Evolutionary conservation across 768 basidiomycete genomes (phyloP), one percentile per base, ranked within the genome.

Genomic region (Suillus brevipes): DNA sequence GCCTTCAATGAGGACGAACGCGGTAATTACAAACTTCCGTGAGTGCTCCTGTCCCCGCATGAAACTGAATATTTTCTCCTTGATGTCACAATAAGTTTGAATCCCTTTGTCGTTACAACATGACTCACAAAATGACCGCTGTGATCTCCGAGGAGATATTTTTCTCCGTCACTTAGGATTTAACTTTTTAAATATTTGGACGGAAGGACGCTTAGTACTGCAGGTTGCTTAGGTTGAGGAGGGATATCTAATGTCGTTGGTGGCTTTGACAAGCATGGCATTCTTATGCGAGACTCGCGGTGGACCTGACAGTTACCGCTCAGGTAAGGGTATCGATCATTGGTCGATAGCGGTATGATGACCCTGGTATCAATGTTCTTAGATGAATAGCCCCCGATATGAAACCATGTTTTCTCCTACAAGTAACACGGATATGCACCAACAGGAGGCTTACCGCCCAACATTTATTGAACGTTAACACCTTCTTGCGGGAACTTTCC

Each of bases 11-110:
- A 58, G 57, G 57, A 56, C 36, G 3, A 40, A 16, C 38, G 25
- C 57, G 57, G 57, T 59, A 59, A 59, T 59, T 59, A 58, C 57
- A 42, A 42, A 0, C 57, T 59, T 25, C 38, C 25, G 25, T 59
- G 38, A 25, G 57, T 59, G 18, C 38, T 59, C 25, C 38, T 40
- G 16, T 31, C 37, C 31, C 13, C 23, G 37, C 23, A 16, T 25
- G 57, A 40, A 59, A 42, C 16, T 7, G 16, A 40, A 25, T 1
- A 1, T 38, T 38, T 40, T 38, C 38, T 58, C 38, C 37, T 18
- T 37, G 6, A 16, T 25, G 25, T 52, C 18, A 31, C 16, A 18
- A 52, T 8, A 52, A 31, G 8, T 18, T 53, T 7, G 14, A 28
- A 28, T 50, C 25, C 14, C 25, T 25, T 31, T 34, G 23, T 50